phyloP scores from a whole-genome alignment of 768 basidiomycete genomes.

The Rhizopogon salebrosus region DNA sequence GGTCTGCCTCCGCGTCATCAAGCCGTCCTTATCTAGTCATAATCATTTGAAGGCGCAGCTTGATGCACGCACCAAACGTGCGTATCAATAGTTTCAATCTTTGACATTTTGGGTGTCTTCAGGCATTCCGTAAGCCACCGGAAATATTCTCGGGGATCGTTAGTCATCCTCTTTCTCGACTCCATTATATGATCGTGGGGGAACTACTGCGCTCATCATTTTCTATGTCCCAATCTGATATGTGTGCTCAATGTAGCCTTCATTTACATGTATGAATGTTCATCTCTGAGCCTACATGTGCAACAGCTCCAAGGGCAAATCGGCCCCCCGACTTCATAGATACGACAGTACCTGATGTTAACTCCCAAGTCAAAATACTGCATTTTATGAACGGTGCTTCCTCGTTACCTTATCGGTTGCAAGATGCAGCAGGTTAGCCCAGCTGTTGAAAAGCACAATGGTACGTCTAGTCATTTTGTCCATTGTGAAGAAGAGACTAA shows the following conservation, averaged over 20 bases:
- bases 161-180: not conserved
- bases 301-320: not conserved
- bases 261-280: not conserved
- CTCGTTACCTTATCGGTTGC: not conserved
- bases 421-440: not conserved
- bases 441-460: not conserved
- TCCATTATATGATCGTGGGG: not conserved
- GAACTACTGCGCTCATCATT: not conserved
- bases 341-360: not conserved
- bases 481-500: not conserved
- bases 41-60: not conserved
- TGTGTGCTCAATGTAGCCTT: not conserved
- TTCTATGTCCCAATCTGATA: not conserved
- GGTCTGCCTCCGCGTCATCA: not conserved
- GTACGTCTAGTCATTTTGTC: not conserved
- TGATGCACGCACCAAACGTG: not conserved
- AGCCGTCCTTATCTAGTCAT: not conserved
- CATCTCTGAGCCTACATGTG: not conserved
- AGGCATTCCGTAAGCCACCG: not conserved
- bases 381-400: not conserved
- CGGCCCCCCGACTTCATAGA: not conserved
- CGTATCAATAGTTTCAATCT: not conserved
- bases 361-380: not conserved
- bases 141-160: not conserved
- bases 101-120: not conserved